Conservation (phyloP, 768 basidiomycete species). For the Boletus vinaceobasis region DNA sequence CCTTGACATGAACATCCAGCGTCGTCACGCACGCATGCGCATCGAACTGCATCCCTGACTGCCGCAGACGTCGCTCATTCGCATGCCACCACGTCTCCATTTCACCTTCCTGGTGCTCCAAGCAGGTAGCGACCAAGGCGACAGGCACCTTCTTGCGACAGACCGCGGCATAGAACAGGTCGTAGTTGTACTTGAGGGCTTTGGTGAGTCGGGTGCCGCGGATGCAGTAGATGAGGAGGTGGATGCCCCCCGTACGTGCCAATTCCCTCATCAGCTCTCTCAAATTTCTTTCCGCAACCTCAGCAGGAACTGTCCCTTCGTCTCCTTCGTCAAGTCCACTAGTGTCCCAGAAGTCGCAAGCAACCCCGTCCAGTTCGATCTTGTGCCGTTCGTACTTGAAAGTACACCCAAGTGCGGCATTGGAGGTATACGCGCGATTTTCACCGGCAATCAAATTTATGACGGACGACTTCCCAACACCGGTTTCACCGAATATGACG, state of each 20-base stretch:
- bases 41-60: conserved; percentile 28
- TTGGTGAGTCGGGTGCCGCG: neutral
- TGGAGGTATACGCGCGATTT: neutral
- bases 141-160: conserved; percentile 35
- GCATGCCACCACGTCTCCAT: conserved; percentile 28
- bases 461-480: conserved; percentile 2
- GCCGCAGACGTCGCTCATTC: conserved; percentile 26
- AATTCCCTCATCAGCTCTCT: neutral
- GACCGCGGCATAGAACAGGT: conserved; percentile 31
- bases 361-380: neutral
- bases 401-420: neutral
- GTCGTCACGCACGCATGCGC: conserved; percentile 15
- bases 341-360: conserved; percentile 5
- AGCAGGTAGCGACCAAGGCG: conserved; percentile 34
- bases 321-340: conserved; percentile 6
- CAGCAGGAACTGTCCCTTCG: conserved; percentile 6
- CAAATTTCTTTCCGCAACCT: neutral
- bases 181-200: conserved; percentile 30
- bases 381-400: neutral
- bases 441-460: conserved; percentile 1
- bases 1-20: neutral
- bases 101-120: conserved; percentile 24
- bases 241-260: conserved; percentile 1
- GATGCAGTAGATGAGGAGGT: conserved; percentile 9
- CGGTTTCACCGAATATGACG: conserved; percentile 1